phyloP scores from a whole-genome alignment of 139 green algal species.

The Picochlorum sp. region DNA sequence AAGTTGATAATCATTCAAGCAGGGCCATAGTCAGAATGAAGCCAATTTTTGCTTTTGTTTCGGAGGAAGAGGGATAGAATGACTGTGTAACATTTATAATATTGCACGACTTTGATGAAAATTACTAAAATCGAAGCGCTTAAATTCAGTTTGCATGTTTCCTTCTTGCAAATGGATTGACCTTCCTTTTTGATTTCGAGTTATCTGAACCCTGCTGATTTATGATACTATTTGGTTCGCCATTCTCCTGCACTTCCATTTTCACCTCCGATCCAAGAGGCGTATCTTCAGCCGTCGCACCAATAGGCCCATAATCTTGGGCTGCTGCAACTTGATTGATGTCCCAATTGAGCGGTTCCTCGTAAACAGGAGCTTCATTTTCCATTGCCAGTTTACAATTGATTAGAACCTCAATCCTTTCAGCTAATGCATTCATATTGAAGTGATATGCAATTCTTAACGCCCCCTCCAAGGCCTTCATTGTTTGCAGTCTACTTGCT shows the following conservation, averaged over 20 bases:
- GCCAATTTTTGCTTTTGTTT: too few species aligned
- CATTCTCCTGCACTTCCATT: not conserved
- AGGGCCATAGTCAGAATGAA: too few species aligned
- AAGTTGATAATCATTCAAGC: too few species aligned
- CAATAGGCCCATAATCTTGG: not conserved
- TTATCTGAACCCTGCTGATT: too few species aligned
- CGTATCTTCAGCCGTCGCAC: not conserved
- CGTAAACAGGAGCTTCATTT: not conserved
- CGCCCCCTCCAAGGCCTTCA: constrained; percentile 26
- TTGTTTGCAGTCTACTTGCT: constrained; percentile 30
- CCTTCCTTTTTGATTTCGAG: too few species aligned
- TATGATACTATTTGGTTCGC: constrained; percentile 5
- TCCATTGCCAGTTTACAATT: not conserved
- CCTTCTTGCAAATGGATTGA: not conserved
- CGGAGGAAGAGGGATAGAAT: too few species aligned
- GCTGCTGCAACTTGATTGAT: not conserved
- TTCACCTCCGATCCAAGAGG: not conserved
- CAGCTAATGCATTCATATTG: constrained; percentile 7
- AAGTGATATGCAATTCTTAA: constrained; percentile 47
- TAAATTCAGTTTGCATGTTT: too few species aligned
- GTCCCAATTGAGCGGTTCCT: not conserved
- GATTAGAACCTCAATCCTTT: not conserved
- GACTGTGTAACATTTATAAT: too few species aligned
- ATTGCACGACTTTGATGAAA: too few species aligned
- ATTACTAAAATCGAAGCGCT: too few species aligned